phyloP scores from a whole-genome alignment of 352 stramenopile genomes.

The Achlya hypogyna region DNA sequence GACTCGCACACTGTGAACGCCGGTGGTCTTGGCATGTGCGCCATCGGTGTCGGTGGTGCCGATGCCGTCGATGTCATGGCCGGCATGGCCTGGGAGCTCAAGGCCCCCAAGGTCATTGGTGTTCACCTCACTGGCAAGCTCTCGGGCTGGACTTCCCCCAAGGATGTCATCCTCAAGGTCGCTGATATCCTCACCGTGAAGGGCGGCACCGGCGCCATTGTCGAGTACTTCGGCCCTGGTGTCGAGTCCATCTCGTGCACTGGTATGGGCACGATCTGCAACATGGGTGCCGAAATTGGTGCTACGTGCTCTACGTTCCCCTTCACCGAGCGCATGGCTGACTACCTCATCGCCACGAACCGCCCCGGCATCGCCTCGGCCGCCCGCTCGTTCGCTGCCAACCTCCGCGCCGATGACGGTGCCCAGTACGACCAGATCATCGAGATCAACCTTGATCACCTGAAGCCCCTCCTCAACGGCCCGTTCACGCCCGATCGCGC shows the following conservation, averaged over 20 bases:
- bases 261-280: constrained; percentile 92
- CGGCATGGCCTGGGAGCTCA: constrained; percentile 91
- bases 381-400: constrained; percentile 78
- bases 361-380: constrained; percentile 83
- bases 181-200: constrained; percentile 91
- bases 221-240: constrained; percentile 91
- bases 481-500: constrained; percentile 89
- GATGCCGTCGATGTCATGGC: constrained; percentile 92
- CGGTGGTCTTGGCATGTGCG: constrained; percentile 89
- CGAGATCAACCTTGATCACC: constrained; percentile 86
- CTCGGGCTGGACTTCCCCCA: constrained; percentile 88
- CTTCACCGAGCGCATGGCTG: constrained; percentile 87
- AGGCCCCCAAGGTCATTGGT: constrained; percentile 92
- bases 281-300: constrained; percentile 93
- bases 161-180: constrained; percentile 93
- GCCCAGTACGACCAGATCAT: constrained; percentile 91
- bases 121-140: constrained; percentile 91
- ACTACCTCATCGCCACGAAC: constrained; percentile 87
- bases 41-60: constrained; percentile 87
- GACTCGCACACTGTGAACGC: constrained; percentile 93
- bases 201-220: constrained; percentile 88
- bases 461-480: constrained; percentile 88
- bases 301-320: constrained; percentile 92
- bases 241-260: constrained; percentile 91
- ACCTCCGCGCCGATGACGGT: constrained; percentile 83